phyloP scores from a whole-genome alignment of 768 basidiomycete species.

The Xerocomellus chrysenteron region DNA sequence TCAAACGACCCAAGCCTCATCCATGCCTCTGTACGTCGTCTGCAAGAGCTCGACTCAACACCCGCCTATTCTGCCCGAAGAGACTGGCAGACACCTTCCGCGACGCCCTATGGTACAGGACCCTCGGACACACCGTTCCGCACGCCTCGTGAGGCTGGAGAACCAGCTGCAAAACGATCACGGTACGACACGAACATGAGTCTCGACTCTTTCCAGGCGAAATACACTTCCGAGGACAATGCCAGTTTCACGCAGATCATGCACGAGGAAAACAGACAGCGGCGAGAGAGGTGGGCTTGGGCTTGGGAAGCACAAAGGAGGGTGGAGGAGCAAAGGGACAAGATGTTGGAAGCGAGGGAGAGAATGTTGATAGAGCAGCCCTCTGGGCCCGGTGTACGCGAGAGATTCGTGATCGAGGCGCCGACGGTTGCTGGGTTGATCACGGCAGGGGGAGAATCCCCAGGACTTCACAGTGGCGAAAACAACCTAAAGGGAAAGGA shows the following conservation, averaged over 20 bases:
- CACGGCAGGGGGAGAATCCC: conserved; percentile 28
- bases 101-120: conserved; percentile 62
- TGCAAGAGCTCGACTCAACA: conserved; percentile 61
- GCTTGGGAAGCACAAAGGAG: conserved; percentile 90
- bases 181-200: conserved; percentile 62
- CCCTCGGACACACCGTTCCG: conserved; percentile 68
- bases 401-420: conserved; percentile 63
- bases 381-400: conserved; percentile 60
- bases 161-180: conserved; percentile 52
- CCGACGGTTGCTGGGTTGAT: conserved; percentile 58
- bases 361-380: conserved; percentile 71
- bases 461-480: conserved; percentile 9
- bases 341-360: conserved; percentile 67
- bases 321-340: conserved; percentile 66
- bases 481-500: conserved; percentile 26
- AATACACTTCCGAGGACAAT: conserved; percentile 96
- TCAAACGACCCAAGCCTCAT: conserved; percentile 78
- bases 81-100: conserved; percentile 47
- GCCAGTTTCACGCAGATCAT: conserved; percentile 93
- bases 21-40: conserved; percentile 67
- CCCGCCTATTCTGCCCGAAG: conserved; percentile 39
- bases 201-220: conserved; percentile 85
- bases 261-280: conserved; percentile 80
- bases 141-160: conserved; percentile 38
- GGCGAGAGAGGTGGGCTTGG: conserved; percentile 85